Evolutionary conservation across 306 rosid genomes (phyloP).

Genomic region (Cucurbita argyrosperma): DNA sequence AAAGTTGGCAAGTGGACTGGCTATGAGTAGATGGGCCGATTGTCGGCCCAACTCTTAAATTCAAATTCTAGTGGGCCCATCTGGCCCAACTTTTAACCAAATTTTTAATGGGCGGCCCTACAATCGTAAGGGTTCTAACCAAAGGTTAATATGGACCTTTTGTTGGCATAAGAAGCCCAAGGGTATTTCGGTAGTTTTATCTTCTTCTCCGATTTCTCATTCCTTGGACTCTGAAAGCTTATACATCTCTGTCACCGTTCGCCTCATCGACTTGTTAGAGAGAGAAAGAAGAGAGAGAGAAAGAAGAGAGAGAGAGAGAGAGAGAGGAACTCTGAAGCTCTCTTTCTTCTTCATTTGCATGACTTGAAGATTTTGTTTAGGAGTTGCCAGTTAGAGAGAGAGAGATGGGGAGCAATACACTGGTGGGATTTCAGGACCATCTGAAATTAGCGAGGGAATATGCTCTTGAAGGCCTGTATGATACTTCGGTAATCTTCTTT

Average conservation of each 20-base stretch:
- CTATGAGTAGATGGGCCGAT: not conserved
- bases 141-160: not conserved
- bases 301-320: not conserved
- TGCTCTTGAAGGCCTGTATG: conserved; percentile 86
- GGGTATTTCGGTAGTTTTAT: not conserved
- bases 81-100: not conserved
- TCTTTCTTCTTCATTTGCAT: not conserved
- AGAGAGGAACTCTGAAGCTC: not conserved
- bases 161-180: not conserved
- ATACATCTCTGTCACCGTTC: not conserved
- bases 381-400: not conserved
- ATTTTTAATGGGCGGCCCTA: not conserved
- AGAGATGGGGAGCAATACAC: conserved; percentile 47
- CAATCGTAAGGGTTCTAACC: not conserved
- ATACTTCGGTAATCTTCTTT: conserved; percentile 85
- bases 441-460: conserved; percentile 85
- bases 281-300: not conserved
- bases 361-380: not conserved
- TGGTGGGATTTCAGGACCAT: conserved; percentile 79
- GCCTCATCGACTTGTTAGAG: not conserved
- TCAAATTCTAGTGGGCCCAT: not conserved
- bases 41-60: not conserved
- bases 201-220: not conserved
- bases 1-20: not conserved
- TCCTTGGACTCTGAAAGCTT: not conserved